Evolutionary conservation across 179 eudicot species (phyloP).

Genomic region (Beta macrorhiza): DNA sequence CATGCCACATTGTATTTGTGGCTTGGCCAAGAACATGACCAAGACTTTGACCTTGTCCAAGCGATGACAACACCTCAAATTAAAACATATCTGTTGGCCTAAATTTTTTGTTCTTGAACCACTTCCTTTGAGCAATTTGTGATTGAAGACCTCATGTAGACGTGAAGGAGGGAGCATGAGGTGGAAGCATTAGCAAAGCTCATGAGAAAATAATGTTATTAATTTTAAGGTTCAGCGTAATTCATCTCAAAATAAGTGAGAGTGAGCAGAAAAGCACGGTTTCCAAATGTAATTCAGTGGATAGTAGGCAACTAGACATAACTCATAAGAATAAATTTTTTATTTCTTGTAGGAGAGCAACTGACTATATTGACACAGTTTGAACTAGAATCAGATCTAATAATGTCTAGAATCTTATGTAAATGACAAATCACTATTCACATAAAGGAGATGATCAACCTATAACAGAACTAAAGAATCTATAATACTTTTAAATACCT

Average conservation of each 20-base stretch:
- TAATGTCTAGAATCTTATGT: constrained; percentile 13
- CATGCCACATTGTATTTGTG: not conserved
- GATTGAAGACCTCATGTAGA: not conserved
- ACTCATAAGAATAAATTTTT: not conserved
- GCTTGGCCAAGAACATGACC: not conserved
- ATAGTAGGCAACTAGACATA: constrained; percentile 1
- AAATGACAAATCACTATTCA: constrained; percentile 27
- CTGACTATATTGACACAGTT: constrained; percentile 7
- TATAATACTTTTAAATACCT: constrained; percentile 17
- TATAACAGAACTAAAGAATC: constrained; percentile 17
- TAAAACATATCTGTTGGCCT: not conserved
- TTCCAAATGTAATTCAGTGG: not conserved
- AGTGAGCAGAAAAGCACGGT: not conserved
- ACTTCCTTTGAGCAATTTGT: not conserved
- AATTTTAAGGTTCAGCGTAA: not conserved
- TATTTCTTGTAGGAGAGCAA: not conserved
- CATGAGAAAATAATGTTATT: not conserved
- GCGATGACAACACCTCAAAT: not conserved
- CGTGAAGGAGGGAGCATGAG: not conserved
- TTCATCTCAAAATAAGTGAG: not conserved
- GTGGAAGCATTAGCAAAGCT: not conserved
- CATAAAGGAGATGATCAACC: constrained; percentile 19
- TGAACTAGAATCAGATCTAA: not conserved
- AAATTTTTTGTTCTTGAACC: not conserved
- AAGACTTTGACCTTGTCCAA: not conserved